A percentile compares a stretch with the other conserved stretches of the same genome.
phyloP scores from a whole-genome alignment of 768 basidiomycete genomes.

The Suillus sp. region DNA sequence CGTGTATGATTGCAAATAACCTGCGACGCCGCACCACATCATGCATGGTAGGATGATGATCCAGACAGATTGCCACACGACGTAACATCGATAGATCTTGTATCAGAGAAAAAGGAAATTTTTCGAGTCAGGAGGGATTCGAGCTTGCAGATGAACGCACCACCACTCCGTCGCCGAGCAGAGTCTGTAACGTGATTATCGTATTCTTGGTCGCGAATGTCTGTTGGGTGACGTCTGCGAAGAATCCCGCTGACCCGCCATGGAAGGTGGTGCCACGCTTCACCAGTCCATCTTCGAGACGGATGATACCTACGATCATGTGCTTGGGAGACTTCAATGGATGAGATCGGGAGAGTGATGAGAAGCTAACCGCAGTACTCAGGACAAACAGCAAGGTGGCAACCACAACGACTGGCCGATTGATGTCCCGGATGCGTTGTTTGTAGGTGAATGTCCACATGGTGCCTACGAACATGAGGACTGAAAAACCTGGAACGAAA shows the following conservation, averaged over 20 bases:
- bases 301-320: conserved; percentile 18
- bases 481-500: neutral
- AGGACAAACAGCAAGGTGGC: neutral
- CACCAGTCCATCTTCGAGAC: conserved; percentile 23
- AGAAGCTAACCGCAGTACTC: neutral
- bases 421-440: conserved; percentile 1
- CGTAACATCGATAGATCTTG: conserved; percentile 19
- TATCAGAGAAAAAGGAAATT: neutral
- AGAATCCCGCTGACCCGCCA: conserved; percentile 28
- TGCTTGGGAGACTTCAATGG: conserved; percentile 11
- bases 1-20: neutral
- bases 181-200: conserved; percentile 19
- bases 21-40: conserved; percentile 10
- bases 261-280: conserved; percentile 19
- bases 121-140: neutral
- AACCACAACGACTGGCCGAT: neutral
- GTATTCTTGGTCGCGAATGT: conserved; percentile 29
- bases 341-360: no score
- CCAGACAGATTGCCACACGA: conserved; percentile 13
- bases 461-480: neutral
- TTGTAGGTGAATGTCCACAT: conserved; percentile 2
- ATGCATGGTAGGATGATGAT: conserved; percentile 16
- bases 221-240: conserved; percentile 23
- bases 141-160: neutral
- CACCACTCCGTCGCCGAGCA: conserved; percentile 15